Base-by-base conservation (phyloP, 179 eudicot genomes). In the Beta corolliflora region DNA sequence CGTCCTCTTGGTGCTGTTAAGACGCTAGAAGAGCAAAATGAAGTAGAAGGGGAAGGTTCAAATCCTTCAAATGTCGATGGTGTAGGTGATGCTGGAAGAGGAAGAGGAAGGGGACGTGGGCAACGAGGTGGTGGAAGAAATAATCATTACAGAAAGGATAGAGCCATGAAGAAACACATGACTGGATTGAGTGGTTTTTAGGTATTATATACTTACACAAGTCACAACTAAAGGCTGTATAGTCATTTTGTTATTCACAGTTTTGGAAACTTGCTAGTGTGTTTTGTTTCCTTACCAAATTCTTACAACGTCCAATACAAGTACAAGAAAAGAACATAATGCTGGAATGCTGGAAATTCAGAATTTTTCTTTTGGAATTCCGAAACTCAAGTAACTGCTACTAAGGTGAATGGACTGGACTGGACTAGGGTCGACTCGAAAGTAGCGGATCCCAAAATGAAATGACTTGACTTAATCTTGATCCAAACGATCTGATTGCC, bases 91-190 rank as follows among this genome's bases (percentile, higher is more conserved):
- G 79, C 79, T 18, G 93, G 88, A n/a, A 79, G 91, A 54, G 84
- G 91, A 52, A 81, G 89, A 78, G 88, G 91, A 67, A 79, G 89
- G 44, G 88, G 86, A 10, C 73, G 86, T 46, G 89, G 87, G 1
- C 60, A 85, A 59, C 82, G 88, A 23, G 77, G 87, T 11, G 92
- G 93, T 68, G 89, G 93, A 74, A 83, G 91, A 54, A 81, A 85
- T 76, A 87, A 87, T 74, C 71, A 88, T 76, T 86, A 88, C 77
- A 79, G 90, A 86, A 93, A 87, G 81, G 95, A 91, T 75, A 81
- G 86, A 79, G 95, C 97, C 52, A 83, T 91, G 93, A 90, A 84
- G 88, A 93, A 93, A 77, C 95, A 93, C 82, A 84, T 93, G 73
- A 71, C 88, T 71, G 89, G 89, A 75, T 72, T 92, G 70, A 82